Base-by-base conservation (phyloP, 768 basidiomycete species). In the Mycena latifolia region DNA sequence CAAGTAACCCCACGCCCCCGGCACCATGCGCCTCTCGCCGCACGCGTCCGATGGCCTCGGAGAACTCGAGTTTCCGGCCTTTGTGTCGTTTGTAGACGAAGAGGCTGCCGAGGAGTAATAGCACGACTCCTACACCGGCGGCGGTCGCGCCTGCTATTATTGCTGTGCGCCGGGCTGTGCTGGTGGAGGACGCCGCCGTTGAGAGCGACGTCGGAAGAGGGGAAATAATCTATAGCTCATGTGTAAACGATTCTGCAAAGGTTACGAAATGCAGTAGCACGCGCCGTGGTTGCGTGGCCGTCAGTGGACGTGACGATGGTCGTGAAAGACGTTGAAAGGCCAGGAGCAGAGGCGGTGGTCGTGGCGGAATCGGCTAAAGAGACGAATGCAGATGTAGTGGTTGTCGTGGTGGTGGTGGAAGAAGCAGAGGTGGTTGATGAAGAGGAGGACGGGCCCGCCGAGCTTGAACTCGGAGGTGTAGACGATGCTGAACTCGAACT, bases 141-240 rank as follows among this genome's bases (percentile, higher is more conserved):
- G 78, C 76, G 31, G 82, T 81, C 5, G 79, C 74, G 4, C 82
- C 83, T 4, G 80, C 83, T 31, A 85, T 84, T 43, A 82, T 74
- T 41, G 79, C 78, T 1, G 79, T 82, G 22, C 81, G 82, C 5
- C 73, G 47, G 11, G 66, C 59, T 39, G 57, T 55, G 11, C 65
- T 52, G 20, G 52, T 45, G 10, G 65, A 53, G 4, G 73, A 62
- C 14, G 56, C 37, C 7, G 76, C 61, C 12, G 74, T 67, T 14
- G 75, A 71, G 20, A 80, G 76, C 11, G 76, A 74, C 4, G 78
- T 79, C 3, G 78, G 79, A 25, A 76, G n/a, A 29, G 69, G 65
- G 17, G 77, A 77, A 5, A 71, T 72, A 43, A 71, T 41, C 74
- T 73, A 8, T 27, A 24, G 25, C 33, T 14, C 50, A 29, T 12